Evolutionary conservation across 345 rosid species (phyloP), one percentile per base, ranked within the genome.

Genomic region (Acer yangbiense): DNA sequence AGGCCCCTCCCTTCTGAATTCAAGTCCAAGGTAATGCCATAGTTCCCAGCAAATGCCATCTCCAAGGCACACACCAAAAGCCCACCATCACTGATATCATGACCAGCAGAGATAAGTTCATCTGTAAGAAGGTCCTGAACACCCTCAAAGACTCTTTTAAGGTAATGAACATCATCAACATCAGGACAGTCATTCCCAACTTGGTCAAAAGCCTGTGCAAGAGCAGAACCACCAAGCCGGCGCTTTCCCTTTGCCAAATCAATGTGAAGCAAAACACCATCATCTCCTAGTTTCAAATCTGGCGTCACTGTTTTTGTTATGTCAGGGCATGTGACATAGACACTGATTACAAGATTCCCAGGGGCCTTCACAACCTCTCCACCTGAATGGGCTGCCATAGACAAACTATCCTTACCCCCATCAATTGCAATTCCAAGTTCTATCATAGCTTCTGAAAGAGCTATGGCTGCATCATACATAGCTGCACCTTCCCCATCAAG

Each of bases 11-110:
- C 93, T 46, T 52, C 54, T 0, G 96, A 95, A 65, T 76, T 71
- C 79, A 95, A 85, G 81, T 86, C 76, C 74, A 95, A 78, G 57
- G 20, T 70, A 63, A 95, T 80, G 57, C 98, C 98, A 83, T 76
- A 86, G 78, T 95, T 90, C 77, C 98, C 98, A 76, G 95, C 97
- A 87, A 92, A 93, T 60, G 98, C 92, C 98, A 95, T 95, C 84
- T 95, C 98, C 72, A 95, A 68, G 69, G 87, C 90, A 18, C 92
- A 84, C 29, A 90, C 89, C 64, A 93, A 65, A n/a, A 92, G 81
- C 74, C 98, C 98, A 65, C 98, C 98, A 82, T 95, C 98, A 65
- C 98, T 93, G 52, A 95, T 90, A 82, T 95, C 98, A 57, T 95
- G 98, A 68, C 98, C 98, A 1, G 98, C 93, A 48, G 93, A 93